Percentiles rank a stretch among this genome's conserved stretches.
phyloP scores from a whole-genome alignment of 208 protist genomes.

The Trypanosoma cruzi region DNA sequence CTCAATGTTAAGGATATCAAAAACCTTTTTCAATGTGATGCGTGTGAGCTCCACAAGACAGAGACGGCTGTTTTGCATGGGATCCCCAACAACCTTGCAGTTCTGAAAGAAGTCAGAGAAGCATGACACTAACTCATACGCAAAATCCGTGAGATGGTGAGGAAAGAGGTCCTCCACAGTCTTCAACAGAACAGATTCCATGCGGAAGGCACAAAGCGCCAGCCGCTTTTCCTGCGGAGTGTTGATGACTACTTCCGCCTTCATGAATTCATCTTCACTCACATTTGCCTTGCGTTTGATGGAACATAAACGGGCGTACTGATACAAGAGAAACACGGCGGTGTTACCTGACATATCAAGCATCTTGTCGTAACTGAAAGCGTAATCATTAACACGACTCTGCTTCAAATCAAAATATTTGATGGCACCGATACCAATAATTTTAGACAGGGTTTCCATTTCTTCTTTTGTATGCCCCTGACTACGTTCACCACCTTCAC shows the following conservation, averaged over 20 bases:
- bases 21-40: constrained; percentile 86
- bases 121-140: constrained; percentile 93
- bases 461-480: constrained; percentile 87
- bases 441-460: constrained; percentile 79
- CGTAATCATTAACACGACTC: constrained; percentile 94
- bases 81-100: constrained; percentile 87
- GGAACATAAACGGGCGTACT: constrained; percentile 96
- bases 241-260: constrained; percentile 67
- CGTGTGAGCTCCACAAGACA: constrained; percentile 92
- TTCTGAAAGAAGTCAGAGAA: constrained; percentile 97
- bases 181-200: constrained; percentile 89
- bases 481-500: constrained; percentile 70
- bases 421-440: constrained; percentile 95
- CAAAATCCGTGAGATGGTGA: constrained; percentile 95
- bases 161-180: constrained; percentile 92
- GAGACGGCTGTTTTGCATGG: constrained; percentile 84
- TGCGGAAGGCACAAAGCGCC: constrained; percentile 82
- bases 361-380: constrained; percentile 97
- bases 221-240: constrained; percentile 88
- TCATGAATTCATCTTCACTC: constrained; percentile 48
- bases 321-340: constrained; percentile 97
- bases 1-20: constrained; percentile 95
- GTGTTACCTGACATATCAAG: constrained; percentile 97
- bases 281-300: constrained; percentile 93
- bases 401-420: constrained; percentile 98